Evolutionary conservation across 2,329 filamentous ascomycete species (phyloP).

Genomic region (Sporothrix variecibatus): DNA sequence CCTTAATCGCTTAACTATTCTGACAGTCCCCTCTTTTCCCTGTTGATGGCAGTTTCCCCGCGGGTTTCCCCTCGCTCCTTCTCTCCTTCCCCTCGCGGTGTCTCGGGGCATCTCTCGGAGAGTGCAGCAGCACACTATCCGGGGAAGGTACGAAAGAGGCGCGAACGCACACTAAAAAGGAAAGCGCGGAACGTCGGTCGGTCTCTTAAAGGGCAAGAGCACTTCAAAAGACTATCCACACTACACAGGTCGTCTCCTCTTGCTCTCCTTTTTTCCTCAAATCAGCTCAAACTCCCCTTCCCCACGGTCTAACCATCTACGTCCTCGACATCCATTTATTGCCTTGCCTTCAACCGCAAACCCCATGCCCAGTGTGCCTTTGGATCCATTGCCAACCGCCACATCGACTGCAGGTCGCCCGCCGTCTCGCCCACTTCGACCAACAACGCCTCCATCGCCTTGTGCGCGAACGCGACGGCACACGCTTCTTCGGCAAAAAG

Average conservation of each 20-base stretch:
- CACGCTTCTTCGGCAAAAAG: constrained; percentile 41
- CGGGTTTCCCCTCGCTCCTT: neutral
- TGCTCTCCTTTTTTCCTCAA: neutral
- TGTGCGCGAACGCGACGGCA: constrained; percentile 38
- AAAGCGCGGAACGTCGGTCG: constrained; percentile 8
- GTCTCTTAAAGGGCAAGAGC: neutral
- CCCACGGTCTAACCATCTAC: neutral
- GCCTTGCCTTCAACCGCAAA: neutral
- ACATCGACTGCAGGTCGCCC: constrained; percentile 39
- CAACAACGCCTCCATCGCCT: constrained; percentile 38
- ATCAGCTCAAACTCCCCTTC: neutral
- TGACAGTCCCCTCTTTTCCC: neutral
- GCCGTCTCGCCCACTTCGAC: constrained; percentile 39
- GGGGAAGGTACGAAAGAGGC: neutral
- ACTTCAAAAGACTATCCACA: neutral
- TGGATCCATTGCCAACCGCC: constrained; percentile 37
- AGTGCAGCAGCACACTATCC: neutral
- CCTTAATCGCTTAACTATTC: too few relatives aligned
- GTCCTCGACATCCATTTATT: neutral
- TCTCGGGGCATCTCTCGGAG: neutral
- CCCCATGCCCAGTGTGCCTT: constrained; percentile 40
- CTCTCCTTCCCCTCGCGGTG: neutral
- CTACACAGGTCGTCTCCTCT: neutral
- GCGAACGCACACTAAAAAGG: neutral
- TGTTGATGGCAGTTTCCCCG: neutral